A percentile compares a stretch with the other conserved stretches of the same genome.
phyloP scores from a whole-genome alignment of 257 asterid species.

The Ehretia macrophylla region DNA sequence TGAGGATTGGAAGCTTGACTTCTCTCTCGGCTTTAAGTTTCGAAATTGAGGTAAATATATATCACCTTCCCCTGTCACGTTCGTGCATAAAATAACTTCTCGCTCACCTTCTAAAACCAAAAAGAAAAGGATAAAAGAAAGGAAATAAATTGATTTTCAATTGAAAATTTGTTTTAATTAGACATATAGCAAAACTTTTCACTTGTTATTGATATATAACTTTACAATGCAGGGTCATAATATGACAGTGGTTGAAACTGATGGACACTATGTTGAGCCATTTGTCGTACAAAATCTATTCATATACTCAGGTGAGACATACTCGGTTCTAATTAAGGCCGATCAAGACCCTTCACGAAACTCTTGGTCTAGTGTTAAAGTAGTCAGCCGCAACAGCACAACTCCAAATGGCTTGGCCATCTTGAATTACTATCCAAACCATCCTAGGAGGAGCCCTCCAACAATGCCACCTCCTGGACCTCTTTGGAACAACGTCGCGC shows the following conservation, averaged over 20 bases:
- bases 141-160: too few species aligned
- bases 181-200: too few species aligned
- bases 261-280: constrained; percentile 86
- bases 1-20: constrained; percentile 83
- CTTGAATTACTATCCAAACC: constrained; percentile 72
- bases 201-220: neutral
- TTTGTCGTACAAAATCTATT: constrained; percentile 66
- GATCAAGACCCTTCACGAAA: constrained; percentile 69
- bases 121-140: too few species aligned
- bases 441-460: constrained; percentile 50
- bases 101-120: too few species aligned
- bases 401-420: constrained; percentile 67
- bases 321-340: constrained; percentile 67
- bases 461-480: constrained; percentile 58
- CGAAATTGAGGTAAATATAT: constrained; percentile 65
- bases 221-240: constrained; percentile 58
- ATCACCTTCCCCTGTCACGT: too few species aligned
- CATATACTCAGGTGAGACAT: constrained; percentile 85
- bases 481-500: constrained; percentile 43
- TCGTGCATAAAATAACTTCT: too few species aligned
- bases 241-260: constrained; percentile 89
- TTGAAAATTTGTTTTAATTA: too few species aligned
- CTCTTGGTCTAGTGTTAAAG: constrained; percentile 59
- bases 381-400: constrained; percentile 48
- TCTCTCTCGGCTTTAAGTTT: constrained; percentile 79